These are phyloP conservation scores for Crithidia bombi DNA, from an alignment of 208 protist species.

Conservation along the genomic window DNA sequence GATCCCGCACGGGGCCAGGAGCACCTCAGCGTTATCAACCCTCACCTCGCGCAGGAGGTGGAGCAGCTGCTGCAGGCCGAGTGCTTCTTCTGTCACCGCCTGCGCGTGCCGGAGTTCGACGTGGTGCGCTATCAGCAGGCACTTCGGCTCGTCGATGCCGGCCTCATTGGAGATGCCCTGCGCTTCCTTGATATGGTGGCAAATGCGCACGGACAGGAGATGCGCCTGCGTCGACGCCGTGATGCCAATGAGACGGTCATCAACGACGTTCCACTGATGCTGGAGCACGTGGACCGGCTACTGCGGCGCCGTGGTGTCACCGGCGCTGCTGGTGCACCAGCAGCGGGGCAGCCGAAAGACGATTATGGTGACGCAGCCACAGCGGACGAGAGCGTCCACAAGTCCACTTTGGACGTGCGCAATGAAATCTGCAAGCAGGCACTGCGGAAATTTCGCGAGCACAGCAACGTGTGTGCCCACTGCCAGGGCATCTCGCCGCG, in stretches of 20 bases:
- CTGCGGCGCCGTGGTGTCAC: slow-evolving; percentile 30
- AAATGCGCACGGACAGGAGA: slow-evolving; percentile 62
- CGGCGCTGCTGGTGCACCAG: neutral
- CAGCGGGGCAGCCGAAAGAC: neutral
- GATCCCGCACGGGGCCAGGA: slow-evolving; percentile 39
- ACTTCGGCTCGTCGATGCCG: slow-evolving; percentile 73
- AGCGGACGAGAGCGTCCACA: slow-evolving; percentile 17
- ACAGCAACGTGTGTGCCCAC: slow-evolving; percentile 67
- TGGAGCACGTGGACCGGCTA: slow-evolving; percentile 67
- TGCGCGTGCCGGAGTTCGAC: slow-evolving; percentile 81
- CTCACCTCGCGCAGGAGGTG: slow-evolving; percentile 74
- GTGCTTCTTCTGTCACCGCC: slow-evolving; percentile 89
- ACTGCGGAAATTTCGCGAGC: slow-evolving; percentile 66
- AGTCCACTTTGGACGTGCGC: slow-evolving; percentile 70
- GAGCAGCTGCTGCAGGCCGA: slow-evolving; percentile 80
- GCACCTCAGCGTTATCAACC: slow-evolving; percentile 82
- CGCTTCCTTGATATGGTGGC: slow-evolving; percentile 78
- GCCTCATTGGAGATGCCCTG: slow-evolving; percentile 78
- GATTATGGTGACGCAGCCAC: neutral
- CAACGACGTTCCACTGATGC: slow-evolving; percentile 63
- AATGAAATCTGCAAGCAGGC: slow-evolving; percentile 78
- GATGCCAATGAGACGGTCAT: slow-evolving; percentile 73
- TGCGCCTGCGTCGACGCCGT: slow-evolving; percentile 46
- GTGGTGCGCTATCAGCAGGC: slow-evolving; percentile 82
- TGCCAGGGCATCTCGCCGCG: slow-evolving; percentile 76